A percentile compares a stretch with the other conserved stretches of the same genome.
Evolutionary conservation across 352 stramenopile species (phyloP).

Genomic region (Pythium pectinolyticum): DNA sequence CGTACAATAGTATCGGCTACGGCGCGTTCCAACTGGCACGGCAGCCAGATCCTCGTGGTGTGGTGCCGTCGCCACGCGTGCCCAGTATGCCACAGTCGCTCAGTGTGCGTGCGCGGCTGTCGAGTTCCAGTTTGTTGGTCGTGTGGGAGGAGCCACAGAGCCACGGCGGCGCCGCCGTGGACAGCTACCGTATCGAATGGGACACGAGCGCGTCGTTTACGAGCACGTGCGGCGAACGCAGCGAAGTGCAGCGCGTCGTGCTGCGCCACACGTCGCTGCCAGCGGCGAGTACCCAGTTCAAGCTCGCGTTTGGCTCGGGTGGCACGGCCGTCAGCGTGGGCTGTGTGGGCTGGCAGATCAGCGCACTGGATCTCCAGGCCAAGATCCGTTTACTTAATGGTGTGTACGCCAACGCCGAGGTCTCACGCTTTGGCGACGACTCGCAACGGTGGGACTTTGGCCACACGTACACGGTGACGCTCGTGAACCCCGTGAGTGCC

Average conservation of each 20-base stretch:
- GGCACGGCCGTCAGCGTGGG: constrained; percentile 15
- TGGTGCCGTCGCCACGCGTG: constrained; percentile 42
- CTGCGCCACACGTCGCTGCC: constrained; percentile 26
- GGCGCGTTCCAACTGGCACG: constrained; percentile 66
- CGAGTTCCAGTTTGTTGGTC: constrained; percentile 56
- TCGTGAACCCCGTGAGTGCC: constrained; percentile 45
- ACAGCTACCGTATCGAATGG: constrained; percentile 94
- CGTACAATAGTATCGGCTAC: constrained; percentile 95
- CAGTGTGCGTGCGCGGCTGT: constrained; percentile 68
- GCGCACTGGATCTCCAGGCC: constrained; percentile 22
- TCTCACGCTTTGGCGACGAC: constrained; percentile 51
- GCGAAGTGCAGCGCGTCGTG: constrained; percentile 66
- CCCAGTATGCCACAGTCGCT: constrained; percentile 79
- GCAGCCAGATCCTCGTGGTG: constrained; percentile 27
- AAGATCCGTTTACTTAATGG: constrained; percentile 32
- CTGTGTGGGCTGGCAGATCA: constrained; percentile 44
- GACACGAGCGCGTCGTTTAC: constrained; percentile 89
- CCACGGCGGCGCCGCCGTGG: constrained; percentile 78
- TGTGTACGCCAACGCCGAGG: constrained; percentile 31
- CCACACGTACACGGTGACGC: constrained; percentile 60
- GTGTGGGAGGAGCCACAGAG: constrained; percentile 78
- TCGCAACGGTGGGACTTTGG: constrained; percentile 67
- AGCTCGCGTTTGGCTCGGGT: constrained; percentile 28
- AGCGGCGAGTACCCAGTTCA: constrained; percentile 24
- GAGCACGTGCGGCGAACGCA: constrained; percentile 66